These are phyloP conservation scores for Monilinia polystroma DNA, from an alignment of 2,329 filamentous ascomycete genomes.

Conservation along the genomic window DNA sequence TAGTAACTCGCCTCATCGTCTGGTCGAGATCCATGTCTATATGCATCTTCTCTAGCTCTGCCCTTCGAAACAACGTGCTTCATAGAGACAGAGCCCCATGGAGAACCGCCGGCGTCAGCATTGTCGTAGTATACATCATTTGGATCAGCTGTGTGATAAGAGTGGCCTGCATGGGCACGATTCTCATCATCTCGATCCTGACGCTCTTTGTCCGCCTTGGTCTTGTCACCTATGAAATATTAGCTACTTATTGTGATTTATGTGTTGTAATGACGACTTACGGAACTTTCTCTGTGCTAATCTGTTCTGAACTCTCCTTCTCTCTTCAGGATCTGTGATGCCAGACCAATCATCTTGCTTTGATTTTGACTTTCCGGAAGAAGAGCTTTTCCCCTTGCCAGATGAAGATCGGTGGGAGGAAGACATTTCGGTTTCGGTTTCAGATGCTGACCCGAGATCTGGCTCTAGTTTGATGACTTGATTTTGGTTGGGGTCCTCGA, in stretches of 20 bases:
- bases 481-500: slow-evolving; percentile 34
- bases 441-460: slow-evolving; percentile 29
- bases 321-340: slow-evolving; percentile 67
- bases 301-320: slow-evolving; percentile 73
- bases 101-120: slow-evolving; percentile 59
- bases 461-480: slow-evolving; percentile 25
- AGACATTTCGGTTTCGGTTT: slow-evolving; percentile 38
- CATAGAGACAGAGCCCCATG: slow-evolving; percentile 70
- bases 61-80: slow-evolving; percentile 49
- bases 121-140: slow-evolving; percentile 54
- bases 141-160: slow-evolving; percentile 61
- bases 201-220: slow-evolving; percentile 65
- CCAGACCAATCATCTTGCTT: slow-evolving; percentile 65
- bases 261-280: slow-evolving; percentile 47
- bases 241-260: slow-evolving; percentile 11
- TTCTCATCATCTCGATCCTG: slow-evolving; percentile 63
- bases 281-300: slow-evolving; percentile 75
- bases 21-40: slow-evolving; percentile 41
- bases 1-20: slow-evolving; percentile 34
- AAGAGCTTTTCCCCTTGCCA: slow-evolving; percentile 31
- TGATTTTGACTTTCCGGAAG: slow-evolving; percentile 42
- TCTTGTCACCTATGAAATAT: slow-evolving; percentile 60
- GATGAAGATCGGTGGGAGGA: slow-evolving; percentile 36
- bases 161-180: slow-evolving; percentile 59
- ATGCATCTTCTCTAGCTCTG: slow-evolving; percentile 46